Evolutionary conservation across 257 asterid genomes (phyloP), one percentile per base, ranked within the genome.

Genomic region (Salvia miltiorrhiza): DNA sequence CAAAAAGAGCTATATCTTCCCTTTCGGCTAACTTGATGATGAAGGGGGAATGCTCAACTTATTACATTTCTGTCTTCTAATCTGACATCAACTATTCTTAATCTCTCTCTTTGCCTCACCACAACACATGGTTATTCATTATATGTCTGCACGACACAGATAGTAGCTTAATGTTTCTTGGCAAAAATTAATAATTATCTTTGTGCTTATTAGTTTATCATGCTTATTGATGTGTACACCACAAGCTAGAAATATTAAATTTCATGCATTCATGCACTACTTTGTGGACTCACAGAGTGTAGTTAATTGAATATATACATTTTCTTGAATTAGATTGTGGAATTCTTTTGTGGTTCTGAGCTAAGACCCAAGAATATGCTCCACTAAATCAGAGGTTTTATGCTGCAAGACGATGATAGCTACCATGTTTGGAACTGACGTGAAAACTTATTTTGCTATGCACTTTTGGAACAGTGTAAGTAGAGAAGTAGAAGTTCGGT

Each of bases 201-300:
- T 20, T 4, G 54, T 24, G 57, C 10, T 17, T 4, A 57, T 57
- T 43, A 7, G 35, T 37, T 26, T 7, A 17, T 11, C 58, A 43
- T 63, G 72, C 72, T 69, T 69, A 24, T 53, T 40, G 65, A 67
- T 62, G 57, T 67, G 57, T 33, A 55, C 33, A 56, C 74, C 76
- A 67, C 65, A 17, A 65, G 53, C 68, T 44, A 73, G 12, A 63
- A 61, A 47, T 45, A 14, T 14, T 19, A 30, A 28, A 30, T 12
- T 17, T 21, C 17, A 32, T 43, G 39, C 39, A 58, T 30, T 52
- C 53, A 17, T 40, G 40, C 41, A n/a, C 58, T 71, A 57, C 60
- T 43, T n/a, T 48, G 55, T 66, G 45, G 70, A 40, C 21, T 37
- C 61, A 14, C n/a, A 55, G 43, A 24, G 40, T 35, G 9, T 60